A percentile compares a stretch with the other conserved stretches of the same genome.
Conservation (phyloP, 257 asterid genomes). For the Scutellaria baicalensis region DNA sequence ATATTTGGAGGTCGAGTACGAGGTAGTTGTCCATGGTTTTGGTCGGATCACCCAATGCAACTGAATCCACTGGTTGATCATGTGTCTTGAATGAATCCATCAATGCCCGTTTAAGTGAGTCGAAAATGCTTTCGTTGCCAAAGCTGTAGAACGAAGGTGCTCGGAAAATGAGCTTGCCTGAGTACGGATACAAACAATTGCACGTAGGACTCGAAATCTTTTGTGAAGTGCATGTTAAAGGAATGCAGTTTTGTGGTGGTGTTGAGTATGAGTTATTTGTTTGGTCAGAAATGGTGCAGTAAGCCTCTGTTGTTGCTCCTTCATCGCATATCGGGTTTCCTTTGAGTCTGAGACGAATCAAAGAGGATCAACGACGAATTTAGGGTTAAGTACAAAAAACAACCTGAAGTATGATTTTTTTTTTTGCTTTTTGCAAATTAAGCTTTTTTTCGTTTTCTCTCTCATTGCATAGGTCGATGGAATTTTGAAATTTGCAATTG, state of each 20-base stretch:
- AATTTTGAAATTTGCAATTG: too few relatives aligned
- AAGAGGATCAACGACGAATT: neutral
- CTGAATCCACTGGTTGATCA: constrained; percentile 67
- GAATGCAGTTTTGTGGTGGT: constrained; percentile 43
- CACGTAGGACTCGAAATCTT: constrained; percentile 63
- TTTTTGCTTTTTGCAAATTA: too few relatives aligned
- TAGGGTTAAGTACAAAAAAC: too few relatives aligned
- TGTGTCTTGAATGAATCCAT: constrained; percentile 33
- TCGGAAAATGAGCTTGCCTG: constrained; percentile 57
- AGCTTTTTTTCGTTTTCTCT: too few relatives aligned
- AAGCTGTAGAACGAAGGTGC: constrained; percentile 73
- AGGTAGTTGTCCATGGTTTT: constrained; percentile 46
- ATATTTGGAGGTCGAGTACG: constrained; percentile 39
- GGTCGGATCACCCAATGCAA: constrained; percentile 51
- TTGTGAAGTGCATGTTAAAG: constrained; percentile 29
- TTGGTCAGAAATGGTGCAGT: constrained; percentile 32
- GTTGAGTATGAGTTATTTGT: constrained; percentile 38
- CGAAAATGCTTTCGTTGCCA: constrained; percentile 36
- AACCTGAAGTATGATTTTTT: too few relatives aligned
- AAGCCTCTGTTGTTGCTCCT: constrained; percentile 21
- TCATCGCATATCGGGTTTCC: constrained; percentile 52
- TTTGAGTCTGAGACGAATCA: constrained; percentile 38
- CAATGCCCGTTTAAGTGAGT: constrained; percentile 32
- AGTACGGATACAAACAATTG: constrained; percentile 65
- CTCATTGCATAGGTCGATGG: too few relatives aligned